Evolutionary conservation across 495 filamentous ascomycete genomes (phyloP).

Genomic region (Aspergillus nidulans): DNA sequence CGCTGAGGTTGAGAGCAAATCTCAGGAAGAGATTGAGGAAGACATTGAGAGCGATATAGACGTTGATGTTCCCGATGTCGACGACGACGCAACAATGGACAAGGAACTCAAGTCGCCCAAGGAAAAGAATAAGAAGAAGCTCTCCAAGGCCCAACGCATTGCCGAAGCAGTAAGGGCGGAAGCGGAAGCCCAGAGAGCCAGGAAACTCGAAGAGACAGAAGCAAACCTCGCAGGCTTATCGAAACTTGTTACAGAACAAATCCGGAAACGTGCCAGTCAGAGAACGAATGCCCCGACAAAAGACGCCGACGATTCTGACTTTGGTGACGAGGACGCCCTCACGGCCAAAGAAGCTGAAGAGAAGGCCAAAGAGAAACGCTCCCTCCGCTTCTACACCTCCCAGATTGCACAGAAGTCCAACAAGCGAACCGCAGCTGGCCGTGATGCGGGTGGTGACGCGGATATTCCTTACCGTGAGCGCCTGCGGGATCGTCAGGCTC

Average conservation of each 20-base stretch:
- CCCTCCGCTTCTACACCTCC: constrained; percentile 91
- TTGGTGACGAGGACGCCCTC: constrained; percentile 61
- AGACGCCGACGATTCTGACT: constrained; percentile 55
- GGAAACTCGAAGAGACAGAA: constrained; percentile 53
- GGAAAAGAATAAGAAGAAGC: constrained; percentile 37
- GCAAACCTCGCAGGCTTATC: constrained; percentile 68
- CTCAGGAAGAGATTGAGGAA: constrained; percentile 5
- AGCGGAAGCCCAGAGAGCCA: constrained; percentile 50
- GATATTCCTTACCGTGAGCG: constrained; percentile 91
- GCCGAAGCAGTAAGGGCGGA: constrained; percentile 49
- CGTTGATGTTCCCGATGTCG: constrained; percentile 13
- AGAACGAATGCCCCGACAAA: constrained; percentile 31
- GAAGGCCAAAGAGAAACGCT: constrained; percentile 82
- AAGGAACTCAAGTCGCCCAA: constrained; percentile 26
- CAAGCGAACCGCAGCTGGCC: constrained; percentile 74
- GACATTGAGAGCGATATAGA: constrained; percentile 15
- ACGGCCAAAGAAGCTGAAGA: constrained; percentile 65
- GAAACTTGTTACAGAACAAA: constrained; percentile 32
- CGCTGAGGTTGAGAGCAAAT: constrained; percentile 23
- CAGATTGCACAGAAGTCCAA: constrained; percentile 90
- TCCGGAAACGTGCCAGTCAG: constrained; percentile 29
- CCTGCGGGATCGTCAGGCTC: constrained; percentile 72
- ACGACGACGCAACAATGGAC: too few relatives aligned
- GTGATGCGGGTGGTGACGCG: constrained; percentile 81
- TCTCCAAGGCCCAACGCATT: constrained; percentile 47